These are phyloP conservation scores for Fusarium sp. DNA, from an alignment of 2,329 filamentous ascomycete genomes.

Conservation along the genomic window DNA sequence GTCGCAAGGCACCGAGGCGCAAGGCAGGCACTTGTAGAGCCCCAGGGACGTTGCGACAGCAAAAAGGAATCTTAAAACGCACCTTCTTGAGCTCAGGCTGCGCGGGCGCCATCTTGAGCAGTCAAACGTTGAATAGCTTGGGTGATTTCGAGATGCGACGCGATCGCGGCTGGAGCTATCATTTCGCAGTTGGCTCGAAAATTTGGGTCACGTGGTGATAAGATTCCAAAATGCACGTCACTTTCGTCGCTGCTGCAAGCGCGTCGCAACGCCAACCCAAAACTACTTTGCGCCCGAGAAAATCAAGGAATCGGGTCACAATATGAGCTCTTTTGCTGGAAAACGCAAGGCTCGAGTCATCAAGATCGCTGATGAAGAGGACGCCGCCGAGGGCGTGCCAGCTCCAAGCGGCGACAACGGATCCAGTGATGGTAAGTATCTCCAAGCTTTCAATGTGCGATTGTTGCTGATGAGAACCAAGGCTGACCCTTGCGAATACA, in stretches of 20 bases:
- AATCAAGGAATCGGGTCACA: constrained; percentile 34
- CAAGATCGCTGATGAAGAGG: constrained; percentile 78
- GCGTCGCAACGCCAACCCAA: constrained; percentile 19
- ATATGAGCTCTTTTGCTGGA: constrained; percentile 69
- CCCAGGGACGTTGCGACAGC: neutral
- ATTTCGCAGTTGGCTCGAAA: constrained; percentile 45
- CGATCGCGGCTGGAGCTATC: constrained; percentile 47
- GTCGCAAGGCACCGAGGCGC: neutral
- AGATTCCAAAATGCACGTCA: constrained; percentile 56
- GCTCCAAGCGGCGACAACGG: constrained; percentile 44
- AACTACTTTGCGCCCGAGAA: constrained; percentile 12
- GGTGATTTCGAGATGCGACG: constrained; percentile 48
- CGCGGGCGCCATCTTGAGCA: constrained; percentile 91
- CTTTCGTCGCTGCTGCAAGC: constrained; percentile 21
- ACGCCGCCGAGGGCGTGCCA: constrained; percentile 49
- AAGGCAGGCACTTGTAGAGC: too few relatives aligned
- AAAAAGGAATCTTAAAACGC: constrained; percentile 33
- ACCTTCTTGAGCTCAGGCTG: constrained; percentile 99
- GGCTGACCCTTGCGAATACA: constrained; percentile 52
- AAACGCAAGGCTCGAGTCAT: constrained; percentile 85
- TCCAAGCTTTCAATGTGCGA: constrained; percentile 37
- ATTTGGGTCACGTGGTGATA: constrained; percentile 65
- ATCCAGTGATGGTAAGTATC: constrained; percentile 58
- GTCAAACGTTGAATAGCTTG: constrained; percentile 45
- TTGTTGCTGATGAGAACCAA: constrained; percentile 54